Evolutionary conservation across 345 rosid genomes (phyloP), one percentile per base, ranked within the genome.

Genomic region (Boechera stricta): DNA sequence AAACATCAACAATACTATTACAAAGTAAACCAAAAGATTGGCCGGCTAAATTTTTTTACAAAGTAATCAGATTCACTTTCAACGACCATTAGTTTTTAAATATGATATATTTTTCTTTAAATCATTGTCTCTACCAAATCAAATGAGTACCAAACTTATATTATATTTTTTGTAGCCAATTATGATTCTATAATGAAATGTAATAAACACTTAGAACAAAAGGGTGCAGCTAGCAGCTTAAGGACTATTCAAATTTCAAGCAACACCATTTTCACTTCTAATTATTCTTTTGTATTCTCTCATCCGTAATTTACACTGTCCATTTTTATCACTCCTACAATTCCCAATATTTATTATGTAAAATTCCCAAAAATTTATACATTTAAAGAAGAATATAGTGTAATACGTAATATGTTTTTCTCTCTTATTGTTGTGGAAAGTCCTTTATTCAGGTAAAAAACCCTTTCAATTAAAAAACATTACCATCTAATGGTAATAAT

Each of bases 51-150:
- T 21, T 21, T 21, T 21, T 21, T 21, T 21, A 21, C 24, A 21
- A 21, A 21, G 24, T 21, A 2, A 48, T 48, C 53, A 48, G 58
- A 53, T 53, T 51, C 12, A 51, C 12, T 51, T 18, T 51, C 26
- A 18, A 28, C 15, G 66, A 21, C 13, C 45, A 61, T 61, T 38
- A 5, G 7, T 9, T 61, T 38, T 28, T 21, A 4, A 21, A 16
- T 5, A 36, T 28, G 9, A 54, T 54, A 54, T 54, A 28, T 12
- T 5, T 48, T 21, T 26, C 36, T 9, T 13, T 21, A 38, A 36
- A 61, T 61, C 32, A 18, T 61, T 61, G 48, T 41, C 32, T 42
- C 33, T 39, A 62, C 49, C 66, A 62, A 24, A 62, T 62, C 26
- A 28, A 62, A 21, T 18, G 49, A 62, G 10, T 38, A 62, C 48